These are phyloP conservation scores for Boletellus ananiceps DNA, from an alignment of 768 basidiomycete species.

Conservation along the genomic window DNA sequence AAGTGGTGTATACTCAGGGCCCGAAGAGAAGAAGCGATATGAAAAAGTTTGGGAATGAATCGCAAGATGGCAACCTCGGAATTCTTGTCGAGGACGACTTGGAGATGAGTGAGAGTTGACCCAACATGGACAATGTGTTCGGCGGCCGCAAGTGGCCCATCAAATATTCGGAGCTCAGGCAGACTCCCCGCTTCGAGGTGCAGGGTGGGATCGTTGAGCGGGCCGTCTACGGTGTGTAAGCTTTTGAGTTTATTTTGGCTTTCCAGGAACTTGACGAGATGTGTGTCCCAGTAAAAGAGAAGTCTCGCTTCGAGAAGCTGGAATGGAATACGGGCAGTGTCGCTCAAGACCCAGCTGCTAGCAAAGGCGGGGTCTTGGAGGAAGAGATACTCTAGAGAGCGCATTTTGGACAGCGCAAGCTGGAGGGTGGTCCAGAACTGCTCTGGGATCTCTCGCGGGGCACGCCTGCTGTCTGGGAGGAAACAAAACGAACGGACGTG, in stretches of 20 bases:
- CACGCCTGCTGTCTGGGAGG: slow-evolving; percentile 31
- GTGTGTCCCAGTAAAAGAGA: slow-evolving; percentile 45
- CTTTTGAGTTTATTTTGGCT: slow-evolving; percentile 39
- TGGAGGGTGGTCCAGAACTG: slow-evolving; percentile 45
- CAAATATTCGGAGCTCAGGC: slow-evolving; percentile 40
- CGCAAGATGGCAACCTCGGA: slow-evolving; percentile 27
- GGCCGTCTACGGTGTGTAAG: slow-evolving; percentile 33
- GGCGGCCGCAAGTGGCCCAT: slow-evolving; percentile 42
- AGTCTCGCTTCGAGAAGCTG: slow-evolving; percentile 46
- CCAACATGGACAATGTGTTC: slow-evolving; percentile 34
- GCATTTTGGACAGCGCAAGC: slow-evolving; percentile 39
- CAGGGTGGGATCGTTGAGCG: slow-evolving; percentile 18
- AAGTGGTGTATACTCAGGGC: slow-evolving; percentile 35
- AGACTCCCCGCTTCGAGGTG: slow-evolving; percentile 33
- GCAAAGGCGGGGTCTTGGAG: slow-evolving; percentile 37
- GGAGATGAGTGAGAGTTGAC: slow-evolving; percentile 42
- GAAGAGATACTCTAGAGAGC: slow-evolving; percentile 41
- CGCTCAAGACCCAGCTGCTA: slow-evolving; percentile 46
- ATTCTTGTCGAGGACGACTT: slow-evolving; percentile 39
- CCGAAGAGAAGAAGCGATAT: slow-evolving; percentile 30
- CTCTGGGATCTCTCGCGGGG: slow-evolving; percentile 18
- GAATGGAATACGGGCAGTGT: slow-evolving; percentile 37
- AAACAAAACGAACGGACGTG: slow-evolving; percentile 44
- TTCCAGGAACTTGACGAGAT: slow-evolving; percentile 46
- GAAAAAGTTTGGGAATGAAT: slow-evolving; percentile 31